A percentile compares a stretch with the other conserved stretches of the same genome.
Evolutionary conservation across 2,329 filamentous ascomycete genomes (phyloP).

Genomic region (Xylaria sp.): DNA sequence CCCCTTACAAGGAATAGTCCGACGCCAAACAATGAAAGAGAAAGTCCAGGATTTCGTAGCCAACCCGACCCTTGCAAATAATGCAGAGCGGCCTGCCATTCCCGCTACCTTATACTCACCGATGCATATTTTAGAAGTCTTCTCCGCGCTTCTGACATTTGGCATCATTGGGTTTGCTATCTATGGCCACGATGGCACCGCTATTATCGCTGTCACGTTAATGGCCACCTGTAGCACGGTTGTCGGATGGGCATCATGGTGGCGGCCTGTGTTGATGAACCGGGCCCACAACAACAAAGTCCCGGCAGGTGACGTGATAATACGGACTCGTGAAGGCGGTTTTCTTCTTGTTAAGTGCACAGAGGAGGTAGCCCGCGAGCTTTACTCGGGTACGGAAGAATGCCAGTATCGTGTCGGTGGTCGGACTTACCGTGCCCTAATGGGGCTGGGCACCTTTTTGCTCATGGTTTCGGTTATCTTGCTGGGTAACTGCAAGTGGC

Average conservation of each 20-base stretch:
- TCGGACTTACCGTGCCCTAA: conserved; percentile 61
- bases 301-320: conserved; percentile 68
- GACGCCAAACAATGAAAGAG: conserved; percentile 53
- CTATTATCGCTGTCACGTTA: conserved; percentile 61
- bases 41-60: conserved; percentile 57
- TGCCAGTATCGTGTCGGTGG: conserved; percentile 64
- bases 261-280: conserved; percentile 65
- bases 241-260: conserved; percentile 67
- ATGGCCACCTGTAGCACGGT: conserved; percentile 65
- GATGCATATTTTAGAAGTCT: conserved; percentile 62
- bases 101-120: conserved; percentile 62
- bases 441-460: conserved; percentile 67
- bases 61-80: conserved; percentile 55
- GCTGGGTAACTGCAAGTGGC: conserved; percentile 70
- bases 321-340: conserved; percentile 68
- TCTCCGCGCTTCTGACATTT: conserved; percentile 61
- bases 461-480: conserved; percentile 71
- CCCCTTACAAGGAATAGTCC: conserved; percentile 42
- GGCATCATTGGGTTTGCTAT: conserved; percentile 58
- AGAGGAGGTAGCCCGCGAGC: conserved; percentile 69
- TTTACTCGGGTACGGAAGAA: conserved; percentile 69
- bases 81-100: conserved; percentile 56
- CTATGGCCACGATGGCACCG: conserved; percentile 60
- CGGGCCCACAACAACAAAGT: conserved; percentile 60
- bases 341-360: conserved; percentile 67